phyloP scores from a whole-genome alignment of 805 yeast species.

The Candida gorgasii region DNA sequence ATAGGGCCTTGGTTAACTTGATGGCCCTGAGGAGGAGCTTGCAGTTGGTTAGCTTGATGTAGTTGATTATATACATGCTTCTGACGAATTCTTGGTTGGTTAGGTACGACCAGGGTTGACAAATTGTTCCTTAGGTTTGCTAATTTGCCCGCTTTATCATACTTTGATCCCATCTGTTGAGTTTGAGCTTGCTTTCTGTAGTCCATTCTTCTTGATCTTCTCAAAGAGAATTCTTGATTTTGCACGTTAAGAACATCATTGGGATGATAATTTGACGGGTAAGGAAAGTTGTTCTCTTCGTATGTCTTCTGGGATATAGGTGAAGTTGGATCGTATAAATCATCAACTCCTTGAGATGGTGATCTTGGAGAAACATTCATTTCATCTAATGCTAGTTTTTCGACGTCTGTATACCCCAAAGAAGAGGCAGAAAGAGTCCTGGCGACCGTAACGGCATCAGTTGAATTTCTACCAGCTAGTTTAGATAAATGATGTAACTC shows the following conservation, averaged over 20 bases:
- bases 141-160: conserved; percentile 22
- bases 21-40: not conserved
- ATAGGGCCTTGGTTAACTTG: not conserved
- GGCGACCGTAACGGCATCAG: conserved; percentile 82
- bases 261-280: conserved; percentile 17
- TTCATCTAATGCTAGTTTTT: conserved; percentile 43
- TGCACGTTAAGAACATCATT: conserved; percentile 10
- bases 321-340: conserved; percentile 23
- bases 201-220: conserved; percentile 41
- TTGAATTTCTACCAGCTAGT: conserved; percentile 73
- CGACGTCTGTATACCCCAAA: conserved; percentile 56
- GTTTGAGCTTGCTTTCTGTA: conserved; percentile 31
- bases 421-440: conserved; percentile 74
- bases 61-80: not conserved
- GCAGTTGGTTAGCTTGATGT: too few species aligned
- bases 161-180: conserved; percentile 23
- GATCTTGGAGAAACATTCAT: conserved; percentile 24
- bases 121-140: conserved; percentile 20
- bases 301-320: conserved; percentile 15
- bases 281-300: conserved; percentile 15
- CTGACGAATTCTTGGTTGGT: conserved; percentile 6
- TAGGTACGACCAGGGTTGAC: conserved; percentile 2
- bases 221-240: conserved; percentile 28
- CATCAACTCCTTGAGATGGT: conserved; percentile 16
- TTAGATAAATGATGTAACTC: conserved; percentile 76